Evolutionary conservation across 176 grass and related monocot genomes (phyloP), one percentile per base, ranked within the genome.

Genomic region (Cenchrus fungigraminus): DNA sequence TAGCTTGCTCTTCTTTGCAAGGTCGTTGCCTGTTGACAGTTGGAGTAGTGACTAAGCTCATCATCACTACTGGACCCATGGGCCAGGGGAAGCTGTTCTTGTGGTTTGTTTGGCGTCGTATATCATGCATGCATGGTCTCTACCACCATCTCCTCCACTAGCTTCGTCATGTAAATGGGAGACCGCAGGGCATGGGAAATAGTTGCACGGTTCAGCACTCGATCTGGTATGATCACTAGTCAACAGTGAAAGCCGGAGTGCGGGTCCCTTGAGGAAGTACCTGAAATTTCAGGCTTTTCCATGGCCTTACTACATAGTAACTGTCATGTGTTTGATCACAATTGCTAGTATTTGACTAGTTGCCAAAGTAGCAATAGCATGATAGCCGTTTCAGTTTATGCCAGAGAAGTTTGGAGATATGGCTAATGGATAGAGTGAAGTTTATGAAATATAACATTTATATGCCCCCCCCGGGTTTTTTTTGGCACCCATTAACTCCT

Each of bases 71-170:
- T 65, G 14, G 31, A 55, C 17, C 78, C 62, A 68, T 44, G 37
- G 42, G 42, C n/a, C 15, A 50, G 74, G 52, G 16, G n/a, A 77
- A 60, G 64, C 15, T 16, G 7, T 57, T 49, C 12, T 50, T 10
- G 6, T 58, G 20, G 19, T 74, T 68, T 19, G 72, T 68, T 42
- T 42, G 65, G 65, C 3, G 25, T 40, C n/a, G 12, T 6, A 20
- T 32, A 40, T 4, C 37, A 40, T 40, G 37, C 37, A 40, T 40
- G 37, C 52, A 37, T 69, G 64, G 57, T 51, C 40, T 55, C 15
- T 11, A 55, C 58, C 78, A 86, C 77, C 12, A 34, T 42, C 6
- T 7, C 40, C 77, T 46, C 77, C 77, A 56, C 58, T 40, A 40
- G 0, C 37, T 74, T 80, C 32, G 53, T 65, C 32, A 2, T 57